A percentile compares a stretch with the other conserved stretches of the same genome.
These are phyloP conservation scores for Suillus subaureus DNA, from an alignment of 768 basidiomycete species.

Conservation along the genomic window DNA sequence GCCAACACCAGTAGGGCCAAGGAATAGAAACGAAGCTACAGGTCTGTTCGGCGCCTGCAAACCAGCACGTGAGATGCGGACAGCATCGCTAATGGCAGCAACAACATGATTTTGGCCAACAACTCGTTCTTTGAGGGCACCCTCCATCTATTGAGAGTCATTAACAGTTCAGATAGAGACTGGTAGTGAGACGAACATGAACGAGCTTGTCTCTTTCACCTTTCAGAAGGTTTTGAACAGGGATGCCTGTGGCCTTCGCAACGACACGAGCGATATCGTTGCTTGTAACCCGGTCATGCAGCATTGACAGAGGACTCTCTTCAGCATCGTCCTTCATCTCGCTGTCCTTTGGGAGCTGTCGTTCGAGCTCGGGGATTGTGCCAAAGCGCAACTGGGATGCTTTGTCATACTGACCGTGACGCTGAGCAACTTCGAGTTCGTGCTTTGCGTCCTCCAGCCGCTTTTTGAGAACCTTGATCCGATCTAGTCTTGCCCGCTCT, in stretches of 20 bases:
- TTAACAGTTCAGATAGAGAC: not conserved
- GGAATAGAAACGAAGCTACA: constrained; percentile 90
- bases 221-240: constrained; percentile 84
- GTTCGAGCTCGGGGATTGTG: constrained; percentile 80
- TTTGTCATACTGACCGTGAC: constrained; percentile 83
- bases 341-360: constrained; percentile 60
- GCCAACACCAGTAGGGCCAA: constrained; percentile 87
- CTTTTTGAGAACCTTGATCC: constrained; percentile 72
- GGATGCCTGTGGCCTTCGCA: constrained; percentile 87
- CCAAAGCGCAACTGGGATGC: constrained; percentile 85
- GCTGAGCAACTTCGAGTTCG: constrained; percentile 85
- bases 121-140: constrained; percentile 67
- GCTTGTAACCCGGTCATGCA: constrained; percentile 87
- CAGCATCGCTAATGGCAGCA: constrained; percentile 82
- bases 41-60: constrained; percentile 87
- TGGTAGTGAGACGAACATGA: constrained; percentile 55
- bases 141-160: constrained; percentile 73
- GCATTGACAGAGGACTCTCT: constrained; percentile 55
- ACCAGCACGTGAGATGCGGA: constrained; percentile 90
- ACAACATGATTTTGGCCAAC: constrained; percentile 94
- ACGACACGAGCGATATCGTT: constrained; percentile 89
- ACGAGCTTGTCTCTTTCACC: constrained; percentile 90
- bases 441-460: constrained; percentile 82
- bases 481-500: constrained; percentile 72
- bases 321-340: constrained; percentile 46